phyloP scores from a whole-genome alignment of 2,329 filamentous ascomycete species.

The Mariannaea elegans region DNA sequence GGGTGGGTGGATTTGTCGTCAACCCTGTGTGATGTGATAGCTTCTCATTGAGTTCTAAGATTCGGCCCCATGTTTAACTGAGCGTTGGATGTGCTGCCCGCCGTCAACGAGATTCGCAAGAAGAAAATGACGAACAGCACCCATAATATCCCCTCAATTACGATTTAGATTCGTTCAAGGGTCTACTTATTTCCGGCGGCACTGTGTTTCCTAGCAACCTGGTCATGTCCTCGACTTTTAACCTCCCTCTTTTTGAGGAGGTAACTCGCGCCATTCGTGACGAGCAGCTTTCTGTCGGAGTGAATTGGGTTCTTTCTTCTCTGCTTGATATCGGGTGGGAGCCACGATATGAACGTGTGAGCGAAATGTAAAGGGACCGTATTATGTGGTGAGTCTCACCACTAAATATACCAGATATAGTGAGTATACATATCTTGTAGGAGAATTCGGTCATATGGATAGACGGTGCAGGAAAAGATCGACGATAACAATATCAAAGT shows the following conservation, averaged over 20 bases:
- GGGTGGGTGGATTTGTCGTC: constrained; percentile 9
- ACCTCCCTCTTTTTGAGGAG: constrained; percentile 42
- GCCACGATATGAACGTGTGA: constrained; percentile 38
- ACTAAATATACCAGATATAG: constrained; percentile 40
- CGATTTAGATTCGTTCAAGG: constrained; percentile 40
- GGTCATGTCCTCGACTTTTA: constrained; percentile 43
- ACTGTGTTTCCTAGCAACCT: constrained; percentile 45
- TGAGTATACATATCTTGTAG: constrained; percentile 44
- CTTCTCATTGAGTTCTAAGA: constrained; percentile 22
- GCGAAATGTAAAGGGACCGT: constrained; percentile 25
- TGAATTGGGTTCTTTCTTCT: constrained; percentile 46
- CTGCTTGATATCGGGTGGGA: constrained; percentile 46
- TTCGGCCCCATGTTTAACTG: constrained; percentile 43
- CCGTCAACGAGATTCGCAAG: constrained; percentile 36
- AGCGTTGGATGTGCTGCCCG: constrained; percentile 38
- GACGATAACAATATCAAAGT: constrained; percentile 44
- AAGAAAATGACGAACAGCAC: constrained; percentile 26
- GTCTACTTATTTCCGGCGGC: constrained; percentile 41
- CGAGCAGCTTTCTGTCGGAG: constrained; percentile 43
- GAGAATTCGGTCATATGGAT: constrained; percentile 46
- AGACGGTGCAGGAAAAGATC: constrained; percentile 48
- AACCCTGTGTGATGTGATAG: not conserved
- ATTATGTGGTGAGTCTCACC: not conserved
- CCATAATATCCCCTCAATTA: constrained; percentile 32
- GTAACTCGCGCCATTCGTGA: constrained; percentile 41